Conservation (phyloP, 2,329 filamentous ascomycete species). For the Chaetomium globosum region DNA sequence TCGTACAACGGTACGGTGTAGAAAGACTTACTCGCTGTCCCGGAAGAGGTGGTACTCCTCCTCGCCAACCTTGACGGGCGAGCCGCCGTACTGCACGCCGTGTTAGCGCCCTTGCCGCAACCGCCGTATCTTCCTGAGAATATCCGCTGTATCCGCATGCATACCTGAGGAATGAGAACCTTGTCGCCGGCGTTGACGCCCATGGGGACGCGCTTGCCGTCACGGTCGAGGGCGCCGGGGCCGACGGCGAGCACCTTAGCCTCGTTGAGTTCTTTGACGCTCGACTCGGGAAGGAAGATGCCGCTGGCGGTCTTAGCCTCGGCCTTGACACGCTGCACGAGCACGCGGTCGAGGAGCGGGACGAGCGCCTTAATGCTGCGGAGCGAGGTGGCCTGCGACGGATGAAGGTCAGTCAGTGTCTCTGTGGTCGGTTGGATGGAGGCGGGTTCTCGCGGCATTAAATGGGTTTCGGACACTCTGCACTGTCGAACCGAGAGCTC, state of each 20-base stretch:
- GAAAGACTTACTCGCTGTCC: slow-evolving; percentile 84
- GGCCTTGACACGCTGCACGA: slow-evolving; percentile 96
- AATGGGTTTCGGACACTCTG: background rate
- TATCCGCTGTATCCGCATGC: slow-evolving; percentile 35
- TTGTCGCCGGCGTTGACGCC: slow-evolving; percentile 83
- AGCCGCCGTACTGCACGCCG: slow-evolving; percentile 79
- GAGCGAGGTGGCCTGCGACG: slow-evolving; percentile 68
- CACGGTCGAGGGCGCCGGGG: slow-evolving; percentile 82
- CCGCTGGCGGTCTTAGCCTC: slow-evolving; percentile 94
- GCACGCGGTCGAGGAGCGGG: slow-evolving; percentile 95
- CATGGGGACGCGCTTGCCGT: slow-evolving; percentile 84
- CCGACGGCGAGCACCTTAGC: slow-evolving; percentile 94
- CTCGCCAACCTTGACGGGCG: slow-evolving; percentile 94
- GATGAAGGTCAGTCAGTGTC: background rate
- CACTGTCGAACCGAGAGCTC: background rate
- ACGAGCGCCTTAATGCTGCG: slow-evolving; percentile 94
- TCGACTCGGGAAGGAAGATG: slow-evolving; percentile 96
- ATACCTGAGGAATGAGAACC: slow-evolving; percentile 92
- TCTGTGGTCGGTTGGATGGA: background rate
- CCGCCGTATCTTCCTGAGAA: background rate
- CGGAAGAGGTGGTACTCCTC: slow-evolving; percentile 96
- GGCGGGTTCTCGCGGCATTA: slow-evolving; percentile 1
- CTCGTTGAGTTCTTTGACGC: slow-evolving; percentile 98
- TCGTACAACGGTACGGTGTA: background rate
- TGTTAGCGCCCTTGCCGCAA: slow-evolving; percentile 36